Evolutionary conservation across 73 alveolate species (phyloP).

Genomic region (Urostyla sp.): DNA sequence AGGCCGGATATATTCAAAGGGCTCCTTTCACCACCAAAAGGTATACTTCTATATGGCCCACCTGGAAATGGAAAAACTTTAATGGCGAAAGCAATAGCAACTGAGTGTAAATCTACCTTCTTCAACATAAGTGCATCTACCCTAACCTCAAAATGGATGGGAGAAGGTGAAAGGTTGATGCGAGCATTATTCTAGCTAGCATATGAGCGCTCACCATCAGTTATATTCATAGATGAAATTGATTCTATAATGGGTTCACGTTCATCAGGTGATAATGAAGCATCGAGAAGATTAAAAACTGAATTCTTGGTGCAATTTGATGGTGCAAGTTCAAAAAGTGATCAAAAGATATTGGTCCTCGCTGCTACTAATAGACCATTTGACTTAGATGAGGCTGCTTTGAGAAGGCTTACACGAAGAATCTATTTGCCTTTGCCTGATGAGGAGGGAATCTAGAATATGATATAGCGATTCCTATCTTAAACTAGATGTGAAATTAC

Average conservation of each 20-base stretch:
- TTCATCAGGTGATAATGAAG: slow-evolving; percentile 81
- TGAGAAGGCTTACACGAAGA: slow-evolving; percentile 88
- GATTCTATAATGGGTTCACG: slow-evolving; percentile 83
- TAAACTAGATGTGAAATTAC: slow-evolving; percentile 44
- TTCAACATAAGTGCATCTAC: slow-evolving; percentile 86
- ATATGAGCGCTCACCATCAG: slow-evolving; percentile 71
- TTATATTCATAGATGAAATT: slow-evolving; percentile 81
- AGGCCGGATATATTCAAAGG: slow-evolving; percentile 86
- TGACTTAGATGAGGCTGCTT: slow-evolving; percentile 89
- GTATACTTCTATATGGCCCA: slow-evolving; percentile 87
- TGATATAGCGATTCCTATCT: slow-evolving; percentile 62
- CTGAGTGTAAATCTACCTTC: slow-evolving; percentile 81
- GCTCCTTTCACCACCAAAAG: slow-evolving; percentile 75
- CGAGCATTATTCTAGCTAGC: slow-evolving; percentile 77
- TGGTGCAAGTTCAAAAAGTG: slow-evolving; percentile 79
- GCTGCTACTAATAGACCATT: slow-evolving; percentile 87
- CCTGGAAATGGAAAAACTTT: slow-evolving; percentile 89
- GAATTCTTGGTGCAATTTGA: slow-evolving; percentile 94
- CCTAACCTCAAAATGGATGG: slow-evolving; percentile 90
- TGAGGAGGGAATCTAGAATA: slow-evolving; percentile 70
- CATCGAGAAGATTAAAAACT: slow-evolving; percentile 87
- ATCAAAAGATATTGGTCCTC: slow-evolving; percentile 76
- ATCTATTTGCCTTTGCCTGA: slow-evolving; percentile 86
- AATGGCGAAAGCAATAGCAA: slow-evolving; percentile 87
- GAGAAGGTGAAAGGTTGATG: slow-evolving; percentile 86